phyloP scores from a whole-genome alignment of 495 filamentous ascomycete genomes.

The Talaromyces trachyspermus region DNA sequence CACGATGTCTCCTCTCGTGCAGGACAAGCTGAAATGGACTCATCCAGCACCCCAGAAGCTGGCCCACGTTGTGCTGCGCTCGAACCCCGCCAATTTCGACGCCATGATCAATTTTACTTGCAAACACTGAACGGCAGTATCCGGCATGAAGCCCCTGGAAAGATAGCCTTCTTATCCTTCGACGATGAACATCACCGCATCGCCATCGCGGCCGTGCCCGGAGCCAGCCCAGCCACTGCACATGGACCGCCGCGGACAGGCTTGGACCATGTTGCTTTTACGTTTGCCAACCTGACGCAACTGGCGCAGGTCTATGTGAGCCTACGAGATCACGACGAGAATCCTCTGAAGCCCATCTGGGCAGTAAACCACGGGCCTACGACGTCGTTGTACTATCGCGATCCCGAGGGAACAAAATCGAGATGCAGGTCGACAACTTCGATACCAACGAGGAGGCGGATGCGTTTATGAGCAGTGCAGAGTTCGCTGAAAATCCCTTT shows the following conservation, averaged over 20 bases:
- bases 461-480: not conserved
- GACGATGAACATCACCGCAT: slow-evolving; percentile 44
- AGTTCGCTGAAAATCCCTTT: not conserved
- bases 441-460: slow-evolving; percentile 8
- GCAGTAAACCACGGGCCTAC: slow-evolving; percentile 39
- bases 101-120: not conserved
- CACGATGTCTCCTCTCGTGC: not conserved
- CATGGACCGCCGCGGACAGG: not conserved
- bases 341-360: slow-evolving; percentile 30
- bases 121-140: not conserved
- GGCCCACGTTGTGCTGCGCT: not conserved
- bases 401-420: slow-evolving; percentile 41
- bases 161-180: slow-evolving; percentile 31
- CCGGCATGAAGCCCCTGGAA: not conserved
- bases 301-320: slow-evolving; percentile 8
- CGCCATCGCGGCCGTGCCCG: slow-evolving; percentile 20
- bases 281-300: not conserved
- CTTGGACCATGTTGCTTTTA: slow-evolving; percentile 2
- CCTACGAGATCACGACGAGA: slow-evolving; percentile 12
- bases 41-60: not conserved
- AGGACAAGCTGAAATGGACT: not conserved
- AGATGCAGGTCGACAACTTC: slow-evolving; percentile 41
- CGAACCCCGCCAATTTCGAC: not conserved
- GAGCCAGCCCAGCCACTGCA: not conserved
- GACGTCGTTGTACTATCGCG: slow-evolving; percentile 36